Conservation (phyloP, 192 early-diverging fungal genomes). For the Umbelopsis ramanniana region DNA sequence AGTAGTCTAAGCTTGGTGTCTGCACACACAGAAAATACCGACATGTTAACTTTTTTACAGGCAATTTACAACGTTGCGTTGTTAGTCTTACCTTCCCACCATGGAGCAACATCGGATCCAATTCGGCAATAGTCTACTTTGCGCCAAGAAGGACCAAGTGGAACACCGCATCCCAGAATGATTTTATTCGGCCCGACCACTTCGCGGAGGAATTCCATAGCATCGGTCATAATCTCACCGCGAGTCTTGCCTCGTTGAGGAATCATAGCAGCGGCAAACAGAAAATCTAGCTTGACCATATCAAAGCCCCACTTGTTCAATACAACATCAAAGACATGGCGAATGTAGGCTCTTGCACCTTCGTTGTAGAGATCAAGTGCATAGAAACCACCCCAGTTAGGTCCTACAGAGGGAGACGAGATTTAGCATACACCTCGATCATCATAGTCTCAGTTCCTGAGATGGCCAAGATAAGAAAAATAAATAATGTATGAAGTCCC, state of each 20-base stretch:
- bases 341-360: conserved; percentile 40
- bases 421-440: no score
- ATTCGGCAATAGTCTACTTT: conserved; percentile 55
- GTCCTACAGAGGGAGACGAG: background rate
- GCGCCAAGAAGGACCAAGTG: conserved; percentile 49
- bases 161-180: conserved; percentile 55
- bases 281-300: conserved; percentile 57
- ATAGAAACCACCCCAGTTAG: conserved; percentile 41
- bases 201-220: conserved; percentile 48
- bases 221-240: conserved; percentile 58
- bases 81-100: conserved; percentile 42
- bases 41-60: no score
- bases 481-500: no score
- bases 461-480: no score
- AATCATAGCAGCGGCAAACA: conserved; percentile 53
- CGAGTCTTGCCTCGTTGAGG: conserved; percentile 48
- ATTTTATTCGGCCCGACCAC: conserved; percentile 44
- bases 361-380: conserved; percentile 53
- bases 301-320: conserved; percentile 51
- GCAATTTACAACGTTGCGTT: background rate
- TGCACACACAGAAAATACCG: no score
- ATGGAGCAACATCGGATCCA: conserved; percentile 51
- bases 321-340: conserved; percentile 47
- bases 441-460: no score
- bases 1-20: conserved; percentile 47